Evolutionary conservation across 257 asterid genomes (phyloP), one percentile per base, ranked within the genome.

Genomic region (Striga asiatica): DNA sequence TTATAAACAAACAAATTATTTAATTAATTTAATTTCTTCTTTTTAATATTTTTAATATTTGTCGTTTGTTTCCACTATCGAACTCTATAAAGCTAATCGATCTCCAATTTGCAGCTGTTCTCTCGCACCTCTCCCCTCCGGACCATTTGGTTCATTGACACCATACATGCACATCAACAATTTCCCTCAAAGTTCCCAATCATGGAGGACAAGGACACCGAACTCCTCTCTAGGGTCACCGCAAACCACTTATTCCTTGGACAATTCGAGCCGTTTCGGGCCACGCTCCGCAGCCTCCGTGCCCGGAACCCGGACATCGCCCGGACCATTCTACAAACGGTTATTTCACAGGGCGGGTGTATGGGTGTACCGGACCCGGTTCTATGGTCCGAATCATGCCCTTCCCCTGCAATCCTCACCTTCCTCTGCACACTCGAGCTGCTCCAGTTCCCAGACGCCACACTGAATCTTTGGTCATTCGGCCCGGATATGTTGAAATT

Each of bases 231-330:
- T 29, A 76, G 39, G 59, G 85, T 76, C 60, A 55, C 84, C 12
- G 85, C 82, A 4, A 91, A 91, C 74, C 98, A 91, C 73, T 60
- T 91, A 12, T 84, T 82, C 57, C 65, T 91, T 27, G 94, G 89
- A 21, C 98, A 91, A 76, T 91, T 83, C 71, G 98, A 91, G 74
- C 89, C 96, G 0, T 88, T 91, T 23, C 94, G 96, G 65, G 95
- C 98, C 49, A 80, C 78, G 32, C 37, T 91, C 37, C 86, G 80
- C 14, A 78, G 81, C 43, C 95, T 86, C 62, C 82, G 95, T n/a
- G 70, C 78, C 53, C 79, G 95, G n/a, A 78, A 71, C 43, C 95
- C 88, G 21, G 94, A 76, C 64, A 68, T 79, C 12, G 91, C 95
- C 28, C 74, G 87, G 46, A 66, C 94, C 11, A 78, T 91, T 49